Evolutionary conservation across 768 basidiomycete species (phyloP), one percentile per base, ranked within the genome.

Genomic region (Lepiota venenata): DNA sequence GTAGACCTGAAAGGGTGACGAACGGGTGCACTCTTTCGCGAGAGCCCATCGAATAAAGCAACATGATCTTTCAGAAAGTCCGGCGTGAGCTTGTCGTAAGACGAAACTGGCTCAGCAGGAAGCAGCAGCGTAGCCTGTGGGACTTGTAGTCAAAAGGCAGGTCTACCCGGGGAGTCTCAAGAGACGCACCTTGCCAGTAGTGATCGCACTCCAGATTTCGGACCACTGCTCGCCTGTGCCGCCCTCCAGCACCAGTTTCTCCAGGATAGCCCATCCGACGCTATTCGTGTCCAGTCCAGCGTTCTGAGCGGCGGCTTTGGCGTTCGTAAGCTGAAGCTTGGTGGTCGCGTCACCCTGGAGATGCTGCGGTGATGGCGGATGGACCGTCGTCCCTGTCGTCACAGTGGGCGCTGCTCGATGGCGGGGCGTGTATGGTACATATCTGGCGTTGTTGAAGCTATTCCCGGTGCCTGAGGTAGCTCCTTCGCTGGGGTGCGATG

Each of bases 51-150:
- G 60, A 78, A 84, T 29, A 93, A 75, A 27, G 83, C 72, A 52
- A 96, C 68, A 65, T 99, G 96, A 63, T 97, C 93, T 64, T 82
- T 84, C 27, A 97, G 72, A 53, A 94, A 84, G 2, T 92, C 87
- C 0, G 83, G 70, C 0, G 87, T 88, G 48, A 93, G 76, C 46
- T 74, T 74, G 15, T 82, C 79, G 16, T 79, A 73, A 22, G 75
- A 66, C 2, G 79, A 72, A 5, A 72, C 64, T 42, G 78, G 74
- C 47, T 90, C 87, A 2, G 82, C 66, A 0, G 95, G 95, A 1
- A 98, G 75, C 14, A 98, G 72, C 10, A 99, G 64, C 0, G 88
- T 86, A 2, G 89, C 87, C 93, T 96, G 62, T n/a, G n/a, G n/a
- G n/a, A n/a, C n/a, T n/a, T n/a, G n/a, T n/a, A n/a, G n/a, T n/a